Evolutionary conservation across 148 eudicot genomes (phyloP), one percentile per base, ranked within the genome.

Genomic region (Silene latifolia): DNA sequence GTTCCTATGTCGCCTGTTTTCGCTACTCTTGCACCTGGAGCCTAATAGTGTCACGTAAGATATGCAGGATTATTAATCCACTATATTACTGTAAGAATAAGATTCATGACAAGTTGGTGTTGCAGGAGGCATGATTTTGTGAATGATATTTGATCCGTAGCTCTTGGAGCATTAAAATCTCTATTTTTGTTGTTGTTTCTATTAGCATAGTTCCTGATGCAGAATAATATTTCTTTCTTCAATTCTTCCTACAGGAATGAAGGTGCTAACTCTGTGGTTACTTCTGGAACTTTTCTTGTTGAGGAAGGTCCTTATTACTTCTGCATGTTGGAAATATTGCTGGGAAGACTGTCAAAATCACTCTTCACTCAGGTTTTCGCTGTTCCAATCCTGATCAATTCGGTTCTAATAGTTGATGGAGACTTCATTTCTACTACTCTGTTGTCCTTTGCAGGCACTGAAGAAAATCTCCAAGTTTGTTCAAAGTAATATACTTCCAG

Each of bases 301-400:
- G 99, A 90, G 70, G 99, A 95, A 74, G 97, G 99, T 81, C 99
- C 99, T 59, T 87, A 86, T 81, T 95, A 92, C 87, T 92, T 88
- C 77, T 89, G 96, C 87, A 90, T 95, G 99, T 83, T 95, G 86
- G 94, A 90, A 87, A 87, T 89, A 68, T 82, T 95, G 84, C 85
- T 95, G 69, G 99, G 97, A 58, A 89, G 97, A 85, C 93, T 95
- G 83, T 95, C 99, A 76, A 83, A 81, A 63, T 74, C 96, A 77
- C 93, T 95, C 58, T 92, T 86, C 80, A 86, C 85, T 80, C 97
- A 95, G 99, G 99, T 95, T 68, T 76, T 19, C 27, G 29, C 60
- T 78, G 24, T 63, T 76, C 21, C 21, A n/a, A 18, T 42, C 58
- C 66, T 15, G 66, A 32, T 81, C 71, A 61, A 32, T 57, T 80